Evolutionary conservation across 1,284 basidiomycete genomes (phyloP).

Genomic region (Leccinum fallax): DNA sequence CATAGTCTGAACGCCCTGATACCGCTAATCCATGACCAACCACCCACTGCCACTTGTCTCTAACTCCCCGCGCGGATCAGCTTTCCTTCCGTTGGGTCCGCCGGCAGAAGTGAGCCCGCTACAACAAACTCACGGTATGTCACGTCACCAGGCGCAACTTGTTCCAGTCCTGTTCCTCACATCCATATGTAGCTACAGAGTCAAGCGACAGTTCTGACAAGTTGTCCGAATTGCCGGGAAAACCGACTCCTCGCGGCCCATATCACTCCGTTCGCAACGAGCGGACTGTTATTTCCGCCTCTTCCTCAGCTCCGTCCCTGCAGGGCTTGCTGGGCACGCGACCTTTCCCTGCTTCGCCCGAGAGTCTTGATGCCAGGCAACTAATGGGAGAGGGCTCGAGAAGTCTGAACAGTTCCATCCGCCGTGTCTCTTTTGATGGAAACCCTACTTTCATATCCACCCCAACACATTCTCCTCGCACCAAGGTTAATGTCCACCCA

Average conservation of each 20-base stretch:
- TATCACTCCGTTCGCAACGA: conserved; percentile 19
- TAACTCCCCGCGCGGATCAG: conserved; percentile 24
- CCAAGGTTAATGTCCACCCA: conserved; percentile 28
- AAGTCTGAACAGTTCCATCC: conserved; percentile 35
- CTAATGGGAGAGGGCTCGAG: conserved; percentile 32
- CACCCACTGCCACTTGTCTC: not conserved
- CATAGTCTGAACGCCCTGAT: not conserved
- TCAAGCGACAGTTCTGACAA: conserved; percentile 36
- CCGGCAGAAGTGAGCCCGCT: not conserved
- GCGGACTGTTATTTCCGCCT: conserved; percentile 27
- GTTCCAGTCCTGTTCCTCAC: not conserved
- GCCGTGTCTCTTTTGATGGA: conserved; percentile 47
- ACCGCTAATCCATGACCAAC: conserved; percentile 23
- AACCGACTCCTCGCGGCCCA: conserved; percentile 33
- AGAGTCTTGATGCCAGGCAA: conserved; percentile 22
- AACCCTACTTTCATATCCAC: conserved; percentile 36
- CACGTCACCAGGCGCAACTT: not conserved
- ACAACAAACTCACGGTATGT: conserved; percentile 12
- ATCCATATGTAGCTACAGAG: conserved; percentile 8
- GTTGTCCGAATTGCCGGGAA: conserved; percentile 41
- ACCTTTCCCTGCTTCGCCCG: conserved; percentile 21
- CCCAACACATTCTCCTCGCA: conserved; percentile 33
- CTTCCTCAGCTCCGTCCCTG: conserved; percentile 33
- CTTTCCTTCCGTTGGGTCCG: not conserved
- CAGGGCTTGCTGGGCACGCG: conserved; percentile 21